Base-by-base conservation (phyloP, 371 early-diverging fungal genomes). In the Mucor sp. region DNA sequence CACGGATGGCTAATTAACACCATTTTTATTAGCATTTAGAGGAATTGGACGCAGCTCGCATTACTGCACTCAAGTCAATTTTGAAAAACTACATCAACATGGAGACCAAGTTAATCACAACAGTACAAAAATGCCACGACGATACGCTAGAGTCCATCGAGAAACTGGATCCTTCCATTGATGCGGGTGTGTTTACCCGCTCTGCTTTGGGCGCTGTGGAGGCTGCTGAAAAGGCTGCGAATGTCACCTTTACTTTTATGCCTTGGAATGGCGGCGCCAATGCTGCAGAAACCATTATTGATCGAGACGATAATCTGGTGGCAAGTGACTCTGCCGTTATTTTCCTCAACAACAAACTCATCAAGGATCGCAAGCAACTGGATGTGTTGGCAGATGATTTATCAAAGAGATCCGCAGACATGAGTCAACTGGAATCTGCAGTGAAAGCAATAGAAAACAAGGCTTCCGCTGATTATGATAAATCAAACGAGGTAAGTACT, bases 311-410 rank as follows among this genome's bases (percentile, higher is more conserved):
- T 27, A 55, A 76, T 33, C 64, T 91, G 23, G 83, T 84, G 0
- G 63, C 76, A 17, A 89, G 87, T 63, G 89, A 89, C 9, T 65
- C 83, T 21, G 79, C 85, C 2, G 72, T 74, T 2, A 85, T 89
- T 7, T 90, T 85, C 53, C 71, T 92, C 66, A 87, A 79, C 57
- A 92, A 92, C 70, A 86, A 85, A 33, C 70, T 88, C 14, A 70
- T 85, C 63, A 92, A 91, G 69, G 64, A 85, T 60, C 72, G 80
- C 33, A 77, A 78, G 30, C 78, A 78, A 30, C 71, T 87, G 9
- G 76, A 80, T 23, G 65, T 76, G 33, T 12, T 86, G 12, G 79
- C 67, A 3, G 80, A 76, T 37, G 90, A 90, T 7, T 68, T 93
- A 56, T 72, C 77, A 4, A 67, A 66, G 23, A 65, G 66, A 28